Percentiles rank a stretch among this genome's conserved stretches.
Conservation (phyloP, 352 stramenopile species). For the Globisporangium heterothallicum region DNA sequence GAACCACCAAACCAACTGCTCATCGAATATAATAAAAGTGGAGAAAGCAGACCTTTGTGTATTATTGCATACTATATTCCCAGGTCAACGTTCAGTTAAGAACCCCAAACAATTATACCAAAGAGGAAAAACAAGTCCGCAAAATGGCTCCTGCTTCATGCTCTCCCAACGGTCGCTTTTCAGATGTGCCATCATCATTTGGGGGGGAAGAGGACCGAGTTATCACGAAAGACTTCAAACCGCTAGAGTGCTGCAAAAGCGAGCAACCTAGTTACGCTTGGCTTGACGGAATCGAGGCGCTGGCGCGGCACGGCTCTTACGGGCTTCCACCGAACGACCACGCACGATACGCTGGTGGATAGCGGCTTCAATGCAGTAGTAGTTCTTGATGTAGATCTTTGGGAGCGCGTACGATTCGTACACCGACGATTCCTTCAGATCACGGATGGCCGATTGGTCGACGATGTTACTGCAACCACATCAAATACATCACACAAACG, state of each 20-base stretch:
- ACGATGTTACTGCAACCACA: constrained; percentile 92
- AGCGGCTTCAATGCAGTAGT: constrained; percentile 99
- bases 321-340: constrained; percentile 91
- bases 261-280: constrained; percentile 55
- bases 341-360: constrained; percentile 99
- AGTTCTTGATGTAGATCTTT: constrained; percentile 99
- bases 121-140: neutral
- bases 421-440: constrained; percentile 97
- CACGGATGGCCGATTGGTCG: constrained; percentile 97
- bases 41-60: constrained; percentile 6
- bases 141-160: no score
- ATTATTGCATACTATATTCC: constrained; percentile 9
- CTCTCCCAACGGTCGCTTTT: constrained; percentile 1
- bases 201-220: neutral
- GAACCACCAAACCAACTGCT: no score
- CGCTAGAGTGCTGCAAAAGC: neutral
- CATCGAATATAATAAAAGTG: no score
- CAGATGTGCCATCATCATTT: neutral
- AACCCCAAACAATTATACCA: constrained; percentile 1
- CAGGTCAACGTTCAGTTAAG: neutral
- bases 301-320: constrained; percentile 93
- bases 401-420: constrained; percentile 99
- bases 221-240: neutral
- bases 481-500: neutral
- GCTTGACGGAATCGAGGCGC: constrained; percentile 68